These are phyloP conservation scores for Dioszegia crocea DNA, from an alignment of 768 basidiomycete species.

Conservation along the genomic window DNA sequence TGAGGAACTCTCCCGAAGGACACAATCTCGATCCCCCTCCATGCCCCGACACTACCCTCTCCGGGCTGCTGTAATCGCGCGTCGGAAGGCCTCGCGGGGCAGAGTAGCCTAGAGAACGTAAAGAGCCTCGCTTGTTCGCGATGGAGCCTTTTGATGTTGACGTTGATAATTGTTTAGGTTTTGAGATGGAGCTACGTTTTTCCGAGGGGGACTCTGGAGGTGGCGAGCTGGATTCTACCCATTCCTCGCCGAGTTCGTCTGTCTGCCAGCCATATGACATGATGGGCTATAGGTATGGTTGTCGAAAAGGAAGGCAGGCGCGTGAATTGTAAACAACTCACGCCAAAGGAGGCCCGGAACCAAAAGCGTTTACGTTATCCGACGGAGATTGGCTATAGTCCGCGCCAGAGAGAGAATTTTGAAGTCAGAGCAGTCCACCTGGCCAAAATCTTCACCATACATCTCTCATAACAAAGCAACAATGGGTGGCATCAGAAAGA, in stretches of 20 bases:
- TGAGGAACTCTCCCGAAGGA: constrained; percentile 13
- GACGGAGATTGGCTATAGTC: not conserved
- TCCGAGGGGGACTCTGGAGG: constrained; percentile 48
- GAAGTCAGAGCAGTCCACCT: not conserved
- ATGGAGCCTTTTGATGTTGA: constrained; percentile 41
- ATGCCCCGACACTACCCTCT: constrained; percentile 38
- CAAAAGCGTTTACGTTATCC: not conserved
- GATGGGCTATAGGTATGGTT: not conserved
- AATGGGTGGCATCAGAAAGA: constrained; percentile 49
- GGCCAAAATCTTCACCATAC: not conserved
- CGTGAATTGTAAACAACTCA: constrained; percentile 18
- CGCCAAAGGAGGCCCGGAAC: not conserved
- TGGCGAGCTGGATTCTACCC: constrained; percentile 59
- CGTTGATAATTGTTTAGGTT: constrained; percentile 55
- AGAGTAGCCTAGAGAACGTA: constrained; percentile 34
- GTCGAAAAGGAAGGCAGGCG: constrained; percentile 10
- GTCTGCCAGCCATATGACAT: constrained; percentile 50
- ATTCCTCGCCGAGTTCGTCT: constrained; percentile 85
- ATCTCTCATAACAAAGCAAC: not conserved
- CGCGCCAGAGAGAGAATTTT: constrained; percentile 5
- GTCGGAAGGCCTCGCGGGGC: constrained; percentile 29
- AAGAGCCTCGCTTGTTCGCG: constrained; percentile 36
- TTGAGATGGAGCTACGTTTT: constrained; percentile 50
- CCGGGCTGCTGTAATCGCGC: constrained; percentile 3
- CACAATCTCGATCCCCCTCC: constrained; percentile 20